Evolutionary conservation across 148 eudicot genomes (phyloP).

Genomic region (Amaranthus hypochondriacus): DNA sequence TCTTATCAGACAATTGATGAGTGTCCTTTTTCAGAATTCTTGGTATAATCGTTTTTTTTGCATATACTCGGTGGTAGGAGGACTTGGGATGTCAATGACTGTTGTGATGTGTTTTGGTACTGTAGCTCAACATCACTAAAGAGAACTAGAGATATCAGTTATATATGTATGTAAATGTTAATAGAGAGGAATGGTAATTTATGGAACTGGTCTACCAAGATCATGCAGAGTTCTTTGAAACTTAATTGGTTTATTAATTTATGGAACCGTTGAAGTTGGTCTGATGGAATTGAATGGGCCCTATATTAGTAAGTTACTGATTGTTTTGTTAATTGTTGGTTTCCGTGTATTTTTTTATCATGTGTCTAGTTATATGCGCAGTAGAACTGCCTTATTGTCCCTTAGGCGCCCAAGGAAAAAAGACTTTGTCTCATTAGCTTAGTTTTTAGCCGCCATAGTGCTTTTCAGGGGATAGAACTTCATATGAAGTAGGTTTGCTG

Average conservation of each 20-base stretch:
- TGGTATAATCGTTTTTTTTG: background rate
- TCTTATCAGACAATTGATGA: background rate
- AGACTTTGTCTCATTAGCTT: background rate
- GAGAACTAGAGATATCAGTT: background rate
- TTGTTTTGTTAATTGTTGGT: background rate
- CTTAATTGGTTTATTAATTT: background rate
- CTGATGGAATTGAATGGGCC: background rate
- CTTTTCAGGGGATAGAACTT: background rate
- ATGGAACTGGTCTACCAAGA: conserved; percentile 9
- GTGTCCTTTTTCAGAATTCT: background rate
- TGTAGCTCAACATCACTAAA: no score
- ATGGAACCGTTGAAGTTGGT: conserved; percentile 9
- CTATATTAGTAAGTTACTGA: background rate
- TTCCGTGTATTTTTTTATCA: background rate
- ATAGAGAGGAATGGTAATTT: background rate
- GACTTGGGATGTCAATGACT: background rate
- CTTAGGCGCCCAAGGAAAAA: background rate
- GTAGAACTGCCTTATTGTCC: background rate
- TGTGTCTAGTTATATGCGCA: background rate
- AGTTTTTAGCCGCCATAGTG: background rate
- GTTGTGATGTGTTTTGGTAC: background rate
- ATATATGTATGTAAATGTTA: background rate
- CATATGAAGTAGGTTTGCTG: no score
- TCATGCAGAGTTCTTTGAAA: background rate
- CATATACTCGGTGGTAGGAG: background rate